These are phyloP conservation scores for Podaxis carcinomalis DNA, from an alignment of 768 basidiomycete species.

Conservation along the genomic window DNA sequence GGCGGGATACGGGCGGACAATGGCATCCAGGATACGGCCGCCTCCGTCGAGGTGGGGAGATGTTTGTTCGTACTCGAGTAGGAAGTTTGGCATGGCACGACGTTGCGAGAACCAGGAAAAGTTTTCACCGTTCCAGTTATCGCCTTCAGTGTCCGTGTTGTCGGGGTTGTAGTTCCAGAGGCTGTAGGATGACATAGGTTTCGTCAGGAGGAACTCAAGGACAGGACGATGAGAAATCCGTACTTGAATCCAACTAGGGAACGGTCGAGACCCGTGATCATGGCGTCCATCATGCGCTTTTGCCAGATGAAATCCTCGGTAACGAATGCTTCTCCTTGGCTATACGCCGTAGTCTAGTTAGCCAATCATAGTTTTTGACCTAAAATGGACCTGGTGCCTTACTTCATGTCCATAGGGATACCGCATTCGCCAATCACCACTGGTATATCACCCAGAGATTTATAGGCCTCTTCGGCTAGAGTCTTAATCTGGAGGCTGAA, in stretches of 20 bases:
- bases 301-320: constrained; percentile 81
- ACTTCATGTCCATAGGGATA: constrained; percentile 98
- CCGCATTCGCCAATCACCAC: constrained; percentile 91
- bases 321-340: constrained; percentile 66
- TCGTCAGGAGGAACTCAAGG: neutral
- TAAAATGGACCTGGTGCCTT: neutral
- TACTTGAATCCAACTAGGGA: constrained; percentile 83
- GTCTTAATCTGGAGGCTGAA: constrained; percentile 79
- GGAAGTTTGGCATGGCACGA: constrained; percentile 50
- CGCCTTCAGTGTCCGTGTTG: constrained; percentile 76
- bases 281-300: constrained; percentile 88
- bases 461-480: constrained; percentile 65
- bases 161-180: constrained; percentile 94
- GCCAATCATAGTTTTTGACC: neutral
- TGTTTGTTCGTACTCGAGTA: constrained; percentile 56
- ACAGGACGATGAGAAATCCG: constrained; percentile 25
- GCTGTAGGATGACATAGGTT: constrained; percentile 31
- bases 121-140: constrained; percentile 95
- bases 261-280: constrained; percentile 79
- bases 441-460: constrained; percentile 74
- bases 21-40: constrained; percentile 65
- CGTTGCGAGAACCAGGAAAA: constrained; percentile 87
- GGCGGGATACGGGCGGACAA: constrained; percentile 89
- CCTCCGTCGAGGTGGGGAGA: constrained; percentile 79
- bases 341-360: constrained; percentile 20